Conservation (phyloP, 1,284 basidiomycete genomes). For the Neonothopanus nambi region DNA sequence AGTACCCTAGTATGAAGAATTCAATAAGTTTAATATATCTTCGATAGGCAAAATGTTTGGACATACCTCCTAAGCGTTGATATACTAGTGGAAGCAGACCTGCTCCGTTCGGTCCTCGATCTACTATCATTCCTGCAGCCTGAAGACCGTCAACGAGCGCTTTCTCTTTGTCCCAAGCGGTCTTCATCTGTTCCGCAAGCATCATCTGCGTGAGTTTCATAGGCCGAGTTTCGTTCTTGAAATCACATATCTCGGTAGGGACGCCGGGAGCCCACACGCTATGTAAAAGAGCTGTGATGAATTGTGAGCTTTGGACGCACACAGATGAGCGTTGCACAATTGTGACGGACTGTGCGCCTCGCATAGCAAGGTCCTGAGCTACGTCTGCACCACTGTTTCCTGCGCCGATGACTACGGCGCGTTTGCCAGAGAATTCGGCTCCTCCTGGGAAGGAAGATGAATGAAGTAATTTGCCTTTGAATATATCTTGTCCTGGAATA, state of each 20-base stretch:
- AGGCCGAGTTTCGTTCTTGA: slow-evolving; percentile 42
- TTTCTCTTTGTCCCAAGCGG: slow-evolving; percentile 28
- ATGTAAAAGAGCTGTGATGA: slow-evolving; percentile 24
- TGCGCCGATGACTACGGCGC: slow-evolving; percentile 41
- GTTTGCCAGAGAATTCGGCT: slow-evolving; percentile 30
- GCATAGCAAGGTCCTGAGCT: slow-evolving; percentile 34
- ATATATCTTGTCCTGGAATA: slow-evolving; percentile 27
- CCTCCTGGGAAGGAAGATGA: slow-evolving; percentile 31
- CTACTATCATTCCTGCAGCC: slow-evolving; percentile 39
- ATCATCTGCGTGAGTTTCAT: slow-evolving; percentile 37
- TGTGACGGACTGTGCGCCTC: slow-evolving; percentile 33
- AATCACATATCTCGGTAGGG: slow-evolving; percentile 45
- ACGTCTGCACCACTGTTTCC: slow-evolving; percentile 41
- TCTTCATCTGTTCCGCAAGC: slow-evolving; percentile 26
- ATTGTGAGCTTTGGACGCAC: slow-evolving; percentile 35
- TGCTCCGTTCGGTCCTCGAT: slow-evolving; percentile 30
- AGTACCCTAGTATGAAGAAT: slow-evolving; percentile 9
- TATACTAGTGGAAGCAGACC: slow-evolving; percentile 27
- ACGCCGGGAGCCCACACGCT: slow-evolving; percentile 40
- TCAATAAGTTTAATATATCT: neutral
- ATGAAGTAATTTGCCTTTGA: slow-evolving; percentile 34
- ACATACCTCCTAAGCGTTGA: slow-evolving; percentile 31
- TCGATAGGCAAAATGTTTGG: too few relatives aligned
- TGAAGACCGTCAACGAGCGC: slow-evolving; percentile 35
- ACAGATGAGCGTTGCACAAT: slow-evolving; percentile 42